Evolutionary conservation across 2,329 filamentous ascomycete species (phyloP), one percentile per base, ranked within the genome.

Genomic region (Aaosphaeria pasadenensis): DNA sequence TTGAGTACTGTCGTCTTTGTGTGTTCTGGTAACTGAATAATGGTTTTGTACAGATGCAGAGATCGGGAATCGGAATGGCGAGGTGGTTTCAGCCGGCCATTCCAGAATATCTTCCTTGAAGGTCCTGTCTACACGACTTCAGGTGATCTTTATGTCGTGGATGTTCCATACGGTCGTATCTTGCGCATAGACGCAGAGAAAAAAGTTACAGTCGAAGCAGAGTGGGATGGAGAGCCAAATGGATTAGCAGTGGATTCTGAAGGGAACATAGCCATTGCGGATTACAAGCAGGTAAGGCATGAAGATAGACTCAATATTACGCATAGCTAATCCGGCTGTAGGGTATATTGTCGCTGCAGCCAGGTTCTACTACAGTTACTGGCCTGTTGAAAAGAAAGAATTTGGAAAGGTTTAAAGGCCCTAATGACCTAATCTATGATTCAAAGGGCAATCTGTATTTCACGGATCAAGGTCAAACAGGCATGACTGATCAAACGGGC

Each of bases 191-290:
- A 64, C 24, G 1, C 45, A 1, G 32, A 56, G 0, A 70, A 66
- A 44, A 51, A 66, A 1, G 62, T 67, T 1, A 62, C 47, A 0
- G 67, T 71, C 5, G 61, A 57, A 35, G 64, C 60, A 1, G 52
- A 58, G 6, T 75, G 67, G 61, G 71, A 75, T 49, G 72, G 71
- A 1, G 71, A 74, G 43, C 72, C 72, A 0, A 74, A 75, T 46
- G 72, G 71, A 0, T 50, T 75, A 3, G 70, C 64, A 0, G 57
- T 67, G 0, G 61, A 62, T 1, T 29, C 45, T 0, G 61, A 74
- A 42, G 72, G 72, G 0, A 55, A 56, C 6, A 45, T 74, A 0
- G 43, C 74, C 0, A 55, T 74, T 4, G 72, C 72, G 6, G 73
- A 74, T 32, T 74, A 74, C 42, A 74, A 74, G 46, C 70, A 74